phyloP scores from a whole-genome alignment of 2,329 filamentous ascomycete genomes.

The Xylariaceae sp. region DNA sequence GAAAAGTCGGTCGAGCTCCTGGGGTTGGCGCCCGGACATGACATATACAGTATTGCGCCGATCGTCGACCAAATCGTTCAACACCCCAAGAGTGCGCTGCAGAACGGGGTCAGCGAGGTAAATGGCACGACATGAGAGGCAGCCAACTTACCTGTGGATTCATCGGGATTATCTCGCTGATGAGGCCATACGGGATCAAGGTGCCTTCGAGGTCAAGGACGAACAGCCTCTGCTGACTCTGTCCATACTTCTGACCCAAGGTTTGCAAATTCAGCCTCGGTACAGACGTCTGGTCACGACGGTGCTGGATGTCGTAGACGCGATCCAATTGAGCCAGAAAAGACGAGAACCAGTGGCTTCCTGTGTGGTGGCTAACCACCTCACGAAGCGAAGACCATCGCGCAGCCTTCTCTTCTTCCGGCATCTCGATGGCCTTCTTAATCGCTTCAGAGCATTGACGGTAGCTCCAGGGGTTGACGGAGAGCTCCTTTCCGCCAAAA shows the following conservation, averaged over 20 bases:
- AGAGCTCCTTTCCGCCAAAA: conserved; percentile 71
- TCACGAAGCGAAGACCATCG: conserved; percentile 70
- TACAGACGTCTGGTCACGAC: conserved; percentile 76
- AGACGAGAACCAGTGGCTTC: conserved; percentile 75
- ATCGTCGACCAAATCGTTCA: conserved; percentile 76
- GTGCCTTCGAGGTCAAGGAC: conserved; percentile 94
- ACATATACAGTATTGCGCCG: conserved; percentile 82
- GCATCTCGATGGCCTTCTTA: conserved; percentile 74
- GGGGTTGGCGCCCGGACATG: conserved; percentile 82
- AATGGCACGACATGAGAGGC: neutral
- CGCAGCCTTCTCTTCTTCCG: conserved; percentile 59
- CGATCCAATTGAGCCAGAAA: conserved; percentile 64
- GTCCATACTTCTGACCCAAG: conserved; percentile 58
- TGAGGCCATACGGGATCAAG: conserved; percentile 77
- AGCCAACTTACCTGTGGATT: conserved; percentile 54
- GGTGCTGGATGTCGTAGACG: conserved; percentile 77
- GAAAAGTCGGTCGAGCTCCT: conserved; percentile 83
- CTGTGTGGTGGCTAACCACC: conserved; percentile 73
- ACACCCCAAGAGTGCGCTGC: conserved; percentile 69
- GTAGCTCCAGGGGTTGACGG: conserved; percentile 95
- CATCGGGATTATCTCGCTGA: conserved; percentile 75
- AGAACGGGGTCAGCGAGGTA: conserved; percentile 6
- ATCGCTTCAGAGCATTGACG: conserved; percentile 81
- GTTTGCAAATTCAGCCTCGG: conserved; percentile 68
- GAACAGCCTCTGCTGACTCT: conserved; percentile 65